Evolutionary conservation across 495 filamentous ascomycete species (phyloP).

Genomic region (Annulohypoxylon maeteangense): DNA sequence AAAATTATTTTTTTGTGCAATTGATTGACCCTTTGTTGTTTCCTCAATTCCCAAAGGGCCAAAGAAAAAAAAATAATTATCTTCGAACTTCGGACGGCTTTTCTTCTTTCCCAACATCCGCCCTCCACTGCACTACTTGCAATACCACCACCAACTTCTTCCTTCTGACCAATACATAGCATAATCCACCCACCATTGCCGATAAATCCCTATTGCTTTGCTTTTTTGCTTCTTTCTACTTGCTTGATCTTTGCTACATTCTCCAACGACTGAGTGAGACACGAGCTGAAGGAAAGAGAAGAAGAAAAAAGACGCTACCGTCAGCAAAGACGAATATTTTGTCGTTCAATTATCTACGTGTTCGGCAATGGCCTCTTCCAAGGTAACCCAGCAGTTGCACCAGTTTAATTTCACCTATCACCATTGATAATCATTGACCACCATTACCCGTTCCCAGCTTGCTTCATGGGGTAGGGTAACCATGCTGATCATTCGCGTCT

Average conservation of each 20-base stretch:
- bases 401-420: conserved; percentile 20
- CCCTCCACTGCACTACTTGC: conserved; percentile 26
- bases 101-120: conserved; percentile 35
- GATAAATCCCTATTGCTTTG: conserved; percentile 43
- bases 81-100: conserved; percentile 39
- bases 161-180: conserved; percentile 37
- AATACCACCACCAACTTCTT: conserved; percentile 10
- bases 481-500: conserved; percentile 54
- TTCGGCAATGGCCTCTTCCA: conserved; percentile 64
- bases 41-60: conserved; percentile 32
- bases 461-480: conserved; percentile 38
- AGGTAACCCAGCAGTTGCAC: conserved; percentile 49
- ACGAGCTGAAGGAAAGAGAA: conserved; percentile 30
- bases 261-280: conserved; percentile 40
- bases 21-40: conserved; percentile 41
- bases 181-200: conserved; percentile 43
- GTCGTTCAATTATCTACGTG: conserved; percentile 46
- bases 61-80: conserved; percentile 40
- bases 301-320: background rate
- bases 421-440: background rate
- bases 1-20: conserved; percentile 45
- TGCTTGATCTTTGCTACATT: conserved; percentile 37
- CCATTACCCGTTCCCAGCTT: conserved; percentile 45
- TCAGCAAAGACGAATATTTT: conserved; percentile 42
- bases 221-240: conserved; percentile 45